Conservation (phyloP, 352 stramenopile genomes). For the Globisporangium emineosum region DNA sequence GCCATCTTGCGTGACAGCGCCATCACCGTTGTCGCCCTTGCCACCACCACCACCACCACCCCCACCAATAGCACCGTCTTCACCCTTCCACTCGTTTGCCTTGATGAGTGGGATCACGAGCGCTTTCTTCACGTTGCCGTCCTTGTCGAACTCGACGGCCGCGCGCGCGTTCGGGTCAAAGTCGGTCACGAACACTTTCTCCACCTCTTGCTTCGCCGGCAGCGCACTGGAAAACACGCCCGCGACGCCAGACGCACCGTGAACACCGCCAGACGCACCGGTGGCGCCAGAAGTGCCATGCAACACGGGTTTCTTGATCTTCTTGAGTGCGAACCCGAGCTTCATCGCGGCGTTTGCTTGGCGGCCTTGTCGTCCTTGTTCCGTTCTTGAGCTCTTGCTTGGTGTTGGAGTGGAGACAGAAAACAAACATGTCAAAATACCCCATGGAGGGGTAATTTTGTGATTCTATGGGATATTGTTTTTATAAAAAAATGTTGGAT, state of each 20-base stretch:
- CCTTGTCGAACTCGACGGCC: constrained; percentile 24
- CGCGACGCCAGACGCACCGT: not conserved
- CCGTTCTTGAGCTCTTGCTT: too few relatives aligned
- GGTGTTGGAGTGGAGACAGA: too few relatives aligned
- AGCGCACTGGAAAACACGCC: constrained; percentile 22
- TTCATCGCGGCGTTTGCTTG: too few relatives aligned
- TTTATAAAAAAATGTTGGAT: too few relatives aligned
- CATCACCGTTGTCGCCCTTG: too few relatives aligned
- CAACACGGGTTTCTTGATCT: constrained; percentile 46
- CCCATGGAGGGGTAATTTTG: too few relatives aligned
- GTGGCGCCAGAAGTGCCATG: constrained; percentile 3
- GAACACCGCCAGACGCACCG: constrained; percentile 7
- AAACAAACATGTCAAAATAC: too few relatives aligned
- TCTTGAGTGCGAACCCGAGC: constrained; percentile 76
- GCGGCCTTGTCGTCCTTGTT: too few relatives aligned
- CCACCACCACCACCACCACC: not conserved
- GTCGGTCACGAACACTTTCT: constrained; percentile 74
- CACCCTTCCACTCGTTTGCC: constrained; percentile 46
- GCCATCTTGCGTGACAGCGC: not conserved
- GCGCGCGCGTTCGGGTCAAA: constrained; percentile 49
- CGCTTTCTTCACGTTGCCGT: constrained; percentile 23
- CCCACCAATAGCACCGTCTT: not conserved
- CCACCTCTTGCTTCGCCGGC: constrained; percentile 13
- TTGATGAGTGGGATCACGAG: constrained; percentile 75
- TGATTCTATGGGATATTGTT: too few relatives aligned